Percentiles rank a stretch among this genome's conserved stretches.
phyloP scores from a whole-genome alignment of 2,329 filamentous ascomycete species.

The Microdochium bolleyi region DNA sequence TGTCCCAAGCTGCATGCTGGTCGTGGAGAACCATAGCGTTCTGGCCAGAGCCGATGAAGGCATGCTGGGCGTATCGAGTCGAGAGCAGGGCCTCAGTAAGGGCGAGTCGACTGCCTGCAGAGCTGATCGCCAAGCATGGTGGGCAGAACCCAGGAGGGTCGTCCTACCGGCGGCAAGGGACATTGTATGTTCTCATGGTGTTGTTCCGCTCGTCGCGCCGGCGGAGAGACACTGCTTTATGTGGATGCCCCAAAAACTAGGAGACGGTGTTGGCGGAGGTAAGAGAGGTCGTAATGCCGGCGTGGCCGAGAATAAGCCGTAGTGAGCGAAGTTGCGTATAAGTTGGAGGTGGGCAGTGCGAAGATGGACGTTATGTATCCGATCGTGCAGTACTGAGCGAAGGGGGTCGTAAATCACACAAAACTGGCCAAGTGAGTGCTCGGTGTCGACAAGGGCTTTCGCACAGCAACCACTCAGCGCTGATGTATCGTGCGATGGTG shows the following conservation, averaged over 20 bases:
- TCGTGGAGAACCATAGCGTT: background rate
- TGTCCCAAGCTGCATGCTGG: background rate
- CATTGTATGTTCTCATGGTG: slow-evolving; percentile 22
- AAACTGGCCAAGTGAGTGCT: no score
- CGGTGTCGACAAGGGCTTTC: no score
- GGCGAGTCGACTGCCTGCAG: slow-evolving; percentile 17
- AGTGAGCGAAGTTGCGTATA: background rate
- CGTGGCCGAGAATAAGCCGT: background rate
- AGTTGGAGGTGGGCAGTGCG: no score
- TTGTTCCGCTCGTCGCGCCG: slow-evolving; percentile 2
- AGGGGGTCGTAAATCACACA: no score
- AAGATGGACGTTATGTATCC: no score
- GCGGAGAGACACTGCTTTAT: background rate
- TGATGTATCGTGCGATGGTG: no score
- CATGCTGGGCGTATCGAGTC: background rate
- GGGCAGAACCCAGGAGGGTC: slow-evolving; percentile 18
- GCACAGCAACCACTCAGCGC: no score
- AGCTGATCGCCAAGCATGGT: slow-evolving; percentile 18
- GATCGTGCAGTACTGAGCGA: no score
- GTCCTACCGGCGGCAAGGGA: slow-evolving; percentile 19
- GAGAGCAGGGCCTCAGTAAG: background rate
- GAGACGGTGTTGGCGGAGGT: background rate
- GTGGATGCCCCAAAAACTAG: background rate
- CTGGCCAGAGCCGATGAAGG: background rate
- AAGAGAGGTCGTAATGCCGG: background rate